Conservation (phyloP, 352 stramenopile species). For the Pythium brassicae region DNA sequence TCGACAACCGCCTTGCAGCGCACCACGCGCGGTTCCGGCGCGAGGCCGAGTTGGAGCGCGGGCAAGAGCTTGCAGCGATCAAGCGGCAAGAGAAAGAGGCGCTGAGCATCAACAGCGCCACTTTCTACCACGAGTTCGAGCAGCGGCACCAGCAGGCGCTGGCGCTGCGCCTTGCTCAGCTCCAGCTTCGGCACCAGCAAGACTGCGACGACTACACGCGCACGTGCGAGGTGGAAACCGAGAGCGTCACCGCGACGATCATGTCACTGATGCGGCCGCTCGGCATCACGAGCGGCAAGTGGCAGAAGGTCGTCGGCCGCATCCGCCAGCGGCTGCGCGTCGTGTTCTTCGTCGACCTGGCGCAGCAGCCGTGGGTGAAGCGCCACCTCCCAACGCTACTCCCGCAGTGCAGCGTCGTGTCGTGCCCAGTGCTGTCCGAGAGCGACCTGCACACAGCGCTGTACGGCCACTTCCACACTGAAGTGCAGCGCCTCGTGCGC, state of each 20-base stretch:
- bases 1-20: slow-evolving; percentile 33
- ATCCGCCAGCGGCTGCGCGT: slow-evolving; percentile 46
- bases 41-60: slow-evolving; percentile 23
- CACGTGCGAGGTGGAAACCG: slow-evolving; percentile 60
- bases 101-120: slow-evolving; percentile 9
- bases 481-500: slow-evolving; percentile 24
- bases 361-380: slow-evolving; percentile 15
- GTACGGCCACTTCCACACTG: slow-evolving; percentile 41
- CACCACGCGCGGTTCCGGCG: slow-evolving; percentile 28
- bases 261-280: slow-evolving; percentile 72
- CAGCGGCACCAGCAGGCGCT: slow-evolving; percentile 25
- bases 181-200: slow-evolving; percentile 54
- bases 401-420: slow-evolving; percentile 24
- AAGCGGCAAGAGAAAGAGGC: slow-evolving; percentile 33
- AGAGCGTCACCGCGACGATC: slow-evolving; percentile 65
- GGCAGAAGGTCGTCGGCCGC: slow-evolving; percentile 55
- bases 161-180: slow-evolving; percentile 20
- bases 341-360: slow-evolving; percentile 34
- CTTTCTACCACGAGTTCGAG: slow-evolving; percentile 38
- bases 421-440: slow-evolving; percentile 17
- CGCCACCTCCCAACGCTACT: slow-evolving; percentile 24
- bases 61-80: slow-evolving; percentile 19
- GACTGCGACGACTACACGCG: slow-evolving; percentile 55
- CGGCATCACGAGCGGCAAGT: slow-evolving; percentile 64
- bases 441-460: slow-evolving; percentile 27